Conservation (phyloP, 805 yeast species). For the Wickerhamiella siamensis region DNA sequence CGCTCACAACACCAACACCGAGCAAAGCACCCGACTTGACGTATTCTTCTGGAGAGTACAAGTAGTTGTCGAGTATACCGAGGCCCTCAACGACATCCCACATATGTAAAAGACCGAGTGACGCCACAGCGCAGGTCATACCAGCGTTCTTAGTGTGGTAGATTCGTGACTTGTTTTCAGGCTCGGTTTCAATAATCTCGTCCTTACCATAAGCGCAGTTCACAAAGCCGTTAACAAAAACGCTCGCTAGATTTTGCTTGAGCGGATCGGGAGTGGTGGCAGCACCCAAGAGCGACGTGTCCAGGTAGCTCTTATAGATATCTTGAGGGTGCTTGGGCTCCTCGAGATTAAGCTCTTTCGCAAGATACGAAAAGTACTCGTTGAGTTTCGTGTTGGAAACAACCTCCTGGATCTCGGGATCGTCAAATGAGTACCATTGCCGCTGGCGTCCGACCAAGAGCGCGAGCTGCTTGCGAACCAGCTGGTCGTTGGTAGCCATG, state of each 20-base stretch:
- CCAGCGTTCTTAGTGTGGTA: constrained; percentile 86
- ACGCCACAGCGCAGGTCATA: constrained; percentile 82
- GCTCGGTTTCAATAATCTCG: constrained; percentile 53
- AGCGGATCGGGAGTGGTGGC: constrained; percentile 58
- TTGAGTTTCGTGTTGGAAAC: constrained; percentile 66
- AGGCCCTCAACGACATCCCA: constrained; percentile 88
- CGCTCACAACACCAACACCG: constrained; percentile 85
- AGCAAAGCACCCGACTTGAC: constrained; percentile 92
- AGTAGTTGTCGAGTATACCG: constrained; percentile 74
- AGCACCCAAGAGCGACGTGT: constrained; percentile 43
- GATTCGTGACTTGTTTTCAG: constrained; percentile 67
- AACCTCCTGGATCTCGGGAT: constrained; percentile 60
- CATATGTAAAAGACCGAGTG: constrained; percentile 74
- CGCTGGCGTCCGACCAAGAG: constrained; percentile 79
- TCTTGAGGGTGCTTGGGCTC: constrained; percentile 93
- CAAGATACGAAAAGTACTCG: constrained; percentile 66
- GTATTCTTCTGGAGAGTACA: constrained; percentile 73
- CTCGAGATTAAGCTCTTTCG: constrained; percentile 72
- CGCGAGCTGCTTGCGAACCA: constrained; percentile 79
- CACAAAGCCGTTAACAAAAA: constrained; percentile 85
- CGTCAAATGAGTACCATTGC: constrained; percentile 48
- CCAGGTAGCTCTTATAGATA: constrained; percentile 80
- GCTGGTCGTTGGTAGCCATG: constrained; percentile 57
- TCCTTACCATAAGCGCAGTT: constrained; percentile 87
- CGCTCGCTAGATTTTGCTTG: constrained; percentile 83